phyloP scores from a whole-genome alignment of 1,284 basidiomycete genomes.

The Puccinia novopanici region DNA sequence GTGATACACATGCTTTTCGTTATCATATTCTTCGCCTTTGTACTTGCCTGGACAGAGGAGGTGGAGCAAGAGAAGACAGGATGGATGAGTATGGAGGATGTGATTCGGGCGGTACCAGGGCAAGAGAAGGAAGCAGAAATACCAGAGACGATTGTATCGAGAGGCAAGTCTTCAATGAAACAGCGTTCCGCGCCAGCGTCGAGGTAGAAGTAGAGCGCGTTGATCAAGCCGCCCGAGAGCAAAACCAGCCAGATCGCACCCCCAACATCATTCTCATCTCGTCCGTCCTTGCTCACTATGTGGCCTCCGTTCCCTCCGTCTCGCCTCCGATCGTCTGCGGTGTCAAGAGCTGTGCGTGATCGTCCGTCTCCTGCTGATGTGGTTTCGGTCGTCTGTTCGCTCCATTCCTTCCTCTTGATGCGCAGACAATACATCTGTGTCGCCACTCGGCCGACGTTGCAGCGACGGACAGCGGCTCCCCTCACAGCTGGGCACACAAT shows the following conservation, averaged over 20 bases:
- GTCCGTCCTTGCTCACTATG: not conserved
- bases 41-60: conserved; percentile 73
- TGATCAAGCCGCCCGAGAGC: not conserved
- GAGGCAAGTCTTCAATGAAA: conserved; percentile 96
- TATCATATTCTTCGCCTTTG: conserved; percentile 85
- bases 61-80: not conserved
- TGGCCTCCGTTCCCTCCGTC: too few species aligned
- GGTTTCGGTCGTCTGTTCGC: too few species aligned
- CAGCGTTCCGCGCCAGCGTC: conserved; percentile 64
- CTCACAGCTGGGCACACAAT: too few species aligned
- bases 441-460: too few species aligned
- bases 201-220: conserved; percentile 61
- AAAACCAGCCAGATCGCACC: not conserved
- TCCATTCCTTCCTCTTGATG: too few species aligned
- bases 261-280: not conserved
- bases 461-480: too few species aligned
- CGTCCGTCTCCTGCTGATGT: too few species aligned
- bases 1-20: conserved; percentile 70
- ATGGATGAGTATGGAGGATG: not conserved
- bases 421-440: too few species aligned
- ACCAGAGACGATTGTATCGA: conserved; percentile 95
- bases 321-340: too few species aligned
- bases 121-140: conserved; percentile 54
- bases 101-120: not conserved
- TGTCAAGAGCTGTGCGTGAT: too few species aligned